Evolutionary conservation across 805 yeast genomes (phyloP), one percentile per base, ranked within the genome.

Genomic region (Candida nemodendra): DNA sequence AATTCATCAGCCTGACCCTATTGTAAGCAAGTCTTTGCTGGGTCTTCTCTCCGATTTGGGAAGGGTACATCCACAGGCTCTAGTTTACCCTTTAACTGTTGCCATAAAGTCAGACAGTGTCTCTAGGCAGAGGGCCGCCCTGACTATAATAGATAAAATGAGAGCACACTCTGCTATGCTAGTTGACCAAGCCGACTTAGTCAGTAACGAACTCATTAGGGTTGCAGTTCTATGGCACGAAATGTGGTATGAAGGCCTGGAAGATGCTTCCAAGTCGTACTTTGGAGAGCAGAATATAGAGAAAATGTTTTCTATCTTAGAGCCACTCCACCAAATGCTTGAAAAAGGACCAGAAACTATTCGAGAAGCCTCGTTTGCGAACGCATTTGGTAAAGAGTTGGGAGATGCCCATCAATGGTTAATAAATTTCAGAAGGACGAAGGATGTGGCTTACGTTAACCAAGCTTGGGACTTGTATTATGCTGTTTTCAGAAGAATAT

Each of bases 401-500:
- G 80, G 79, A 21, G 96, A 89, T 61, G 99, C 99, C 0, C 80
- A 84, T 52, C 95, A 89, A 52, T 91, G 97, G 96, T 83, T 90
- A 1, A 69, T 81, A 58, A 86, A 87, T 54, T 93, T 78, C 66
- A 82, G 87, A 57, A 71, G 88, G 31, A 84, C 95, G 0, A 85
- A 81, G 42, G 98, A 93, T 57, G 77, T 81, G 34, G 81, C 95
- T 17, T 91, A 89, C 51, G 64, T 91, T 61, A 89, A 90, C 54
- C 98, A 93, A 62, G 98, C 98, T 0, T 91, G 99, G 99, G 98
- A 91, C 59, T 82, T 90, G 13, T 91, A 91, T 58, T 90, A 91
- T 61, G 84, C 84, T 48, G 96, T 93, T 3, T 93, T 91, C 77
- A 77, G 96, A 50, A 76, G 95, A 45, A 88, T 93, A 38, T 81